Conservation (phyloP, 306 rosid species). For the Pterocarpus santalinus region DNA sequence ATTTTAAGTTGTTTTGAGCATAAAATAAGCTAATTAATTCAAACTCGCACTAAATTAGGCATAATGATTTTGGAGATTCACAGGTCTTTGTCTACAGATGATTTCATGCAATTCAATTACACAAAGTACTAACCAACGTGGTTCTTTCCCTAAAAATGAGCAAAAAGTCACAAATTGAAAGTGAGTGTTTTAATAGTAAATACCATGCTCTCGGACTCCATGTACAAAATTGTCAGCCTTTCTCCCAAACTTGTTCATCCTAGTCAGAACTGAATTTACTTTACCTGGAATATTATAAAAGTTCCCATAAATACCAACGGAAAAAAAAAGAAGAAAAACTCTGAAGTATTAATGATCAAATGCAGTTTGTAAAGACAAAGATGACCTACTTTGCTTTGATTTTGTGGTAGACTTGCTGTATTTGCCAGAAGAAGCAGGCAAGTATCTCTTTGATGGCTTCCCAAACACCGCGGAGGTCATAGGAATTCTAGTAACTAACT, state of each 20-base stretch:
- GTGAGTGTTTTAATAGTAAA: too few relatives aligned
- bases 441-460: constrained; percentile 6
- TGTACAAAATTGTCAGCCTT: constrained; percentile 31
- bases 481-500: constrained; percentile 33
- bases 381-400: constrained; percentile 31
- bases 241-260: constrained; percentile 38
- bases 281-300: background rate
- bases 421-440: constrained; percentile 35
- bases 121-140: too few relatives aligned
- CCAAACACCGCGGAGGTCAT: constrained; percentile 16
- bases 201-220: too few relatives aligned
- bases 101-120: too few relatives aligned
- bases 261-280: constrained; percentile 36
- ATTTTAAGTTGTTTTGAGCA: too few relatives aligned
- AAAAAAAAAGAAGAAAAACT: background rate
- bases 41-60: too few relatives aligned
- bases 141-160: too few relatives aligned
- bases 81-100: too few relatives aligned
- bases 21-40: too few relatives aligned
- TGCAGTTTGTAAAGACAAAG: background rate
- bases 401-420: background rate
- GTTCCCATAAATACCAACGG: background rate
- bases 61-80: too few relatives aligned
- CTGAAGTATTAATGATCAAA: background rate
- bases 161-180: too few relatives aligned